Conservation (phyloP, 371 early-diverging fungal species). For the Mucor circinelloides region DNA sequence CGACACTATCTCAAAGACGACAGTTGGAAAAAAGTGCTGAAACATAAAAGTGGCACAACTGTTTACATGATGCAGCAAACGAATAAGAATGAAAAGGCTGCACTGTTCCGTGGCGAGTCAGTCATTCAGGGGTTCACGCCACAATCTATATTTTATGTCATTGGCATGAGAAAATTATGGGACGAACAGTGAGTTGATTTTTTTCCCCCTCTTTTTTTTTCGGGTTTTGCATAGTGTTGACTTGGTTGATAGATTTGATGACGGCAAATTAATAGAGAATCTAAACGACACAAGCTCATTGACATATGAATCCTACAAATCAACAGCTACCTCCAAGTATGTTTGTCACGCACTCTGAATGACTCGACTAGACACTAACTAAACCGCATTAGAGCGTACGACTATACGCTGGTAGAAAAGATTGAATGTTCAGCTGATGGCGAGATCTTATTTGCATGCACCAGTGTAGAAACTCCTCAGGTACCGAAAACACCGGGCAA, state of each 20-base stretch:
- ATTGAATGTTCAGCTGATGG: constrained; percentile 62
- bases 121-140: constrained; percentile 67
- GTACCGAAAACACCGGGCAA: constrained; percentile 59
- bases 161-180: constrained; percentile 71
- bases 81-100: constrained; percentile 44
- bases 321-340: constrained; percentile 47
- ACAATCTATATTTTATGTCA: constrained; percentile 67
- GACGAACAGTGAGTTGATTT: constrained; percentile 47
- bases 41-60: constrained; percentile 67
- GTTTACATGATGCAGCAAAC: constrained; percentile 52
- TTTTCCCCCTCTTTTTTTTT: not conserved
- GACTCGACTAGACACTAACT: not conserved
- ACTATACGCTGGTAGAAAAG: constrained; percentile 65
- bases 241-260: constrained; percentile 45
- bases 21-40: constrained; percentile 68
- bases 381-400: constrained; percentile 50
- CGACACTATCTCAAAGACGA: constrained; percentile 30
- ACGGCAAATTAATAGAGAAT: constrained; percentile 57
- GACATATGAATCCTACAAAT: constrained; percentile 55
- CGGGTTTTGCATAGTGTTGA: not conserved
- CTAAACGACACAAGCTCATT: constrained; percentile 58
- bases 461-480: constrained; percentile 64
- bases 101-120: constrained; percentile 64
- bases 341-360: not conserved
- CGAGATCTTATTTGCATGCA: constrained; percentile 66